These are phyloP conservation scores for Cyclocybe cylindracea DNA, from an alignment of 768 basidiomycete species.

Conservation along the genomic window DNA sequence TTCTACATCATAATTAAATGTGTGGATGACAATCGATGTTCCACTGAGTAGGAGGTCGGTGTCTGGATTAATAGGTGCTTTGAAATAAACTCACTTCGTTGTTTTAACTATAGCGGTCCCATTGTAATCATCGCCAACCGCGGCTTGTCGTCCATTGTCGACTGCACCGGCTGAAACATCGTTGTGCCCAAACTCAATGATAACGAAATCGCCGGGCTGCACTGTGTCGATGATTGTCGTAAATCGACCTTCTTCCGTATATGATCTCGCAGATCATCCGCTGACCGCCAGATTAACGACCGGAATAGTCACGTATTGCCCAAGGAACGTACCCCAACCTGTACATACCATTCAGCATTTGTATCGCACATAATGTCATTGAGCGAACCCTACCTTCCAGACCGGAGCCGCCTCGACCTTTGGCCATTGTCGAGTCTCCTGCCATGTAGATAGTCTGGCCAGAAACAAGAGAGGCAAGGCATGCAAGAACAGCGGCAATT, in stretches of 20 bases:
- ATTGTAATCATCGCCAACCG: conserved; percentile 39
- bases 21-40: conserved; percentile 39
- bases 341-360: background rate
- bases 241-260: conserved; percentile 49
- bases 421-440: conserved; percentile 48
- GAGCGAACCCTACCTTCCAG: conserved; percentile 28
- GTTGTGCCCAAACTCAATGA: conserved; percentile 53
- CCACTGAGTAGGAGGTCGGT: conserved; percentile 28
- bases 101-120: conserved; percentile 36
- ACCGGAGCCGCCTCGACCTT: conserved; percentile 37
- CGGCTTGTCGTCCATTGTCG: conserved; percentile 44
- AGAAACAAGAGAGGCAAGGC: background rate
- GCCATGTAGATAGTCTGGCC: conserved; percentile 32
- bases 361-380: background rate
- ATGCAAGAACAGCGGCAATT: background rate
- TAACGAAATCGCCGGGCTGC: conserved; percentile 41
- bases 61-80: background rate
- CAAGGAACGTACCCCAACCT: conserved; percentile 50
- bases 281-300: conserved; percentile 48
- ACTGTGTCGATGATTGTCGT: conserved; percentile 40
- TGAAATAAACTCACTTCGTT: conserved; percentile 27
- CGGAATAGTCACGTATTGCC: conserved; percentile 40
- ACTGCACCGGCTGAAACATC: conserved; percentile 37
- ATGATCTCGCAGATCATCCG: conserved; percentile 47
- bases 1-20: conserved; percentile 46